Evolutionary conservation across 2,329 filamentous ascomycete genomes (phyloP), one percentile per base, ranked within the genome.

Genomic region (Colletotrichum musae): DNA sequence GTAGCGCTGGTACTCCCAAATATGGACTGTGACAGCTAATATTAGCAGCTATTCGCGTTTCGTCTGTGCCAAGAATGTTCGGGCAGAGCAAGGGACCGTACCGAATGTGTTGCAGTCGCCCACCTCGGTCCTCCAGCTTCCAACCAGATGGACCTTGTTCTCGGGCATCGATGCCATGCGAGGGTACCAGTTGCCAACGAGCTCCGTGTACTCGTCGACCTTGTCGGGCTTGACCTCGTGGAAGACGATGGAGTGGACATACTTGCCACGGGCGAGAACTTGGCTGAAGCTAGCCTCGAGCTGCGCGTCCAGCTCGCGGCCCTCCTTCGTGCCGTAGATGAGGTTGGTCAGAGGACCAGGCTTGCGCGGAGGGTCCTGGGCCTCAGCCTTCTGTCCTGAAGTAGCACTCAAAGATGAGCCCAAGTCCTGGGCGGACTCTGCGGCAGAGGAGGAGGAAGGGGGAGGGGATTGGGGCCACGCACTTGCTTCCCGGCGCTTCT

Each of bases 1-100:
- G 83, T 98, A 99, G 76, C 95, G 92, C 82, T 98, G 95, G 81
- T 99, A 99, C 82, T 99, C 96, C 96, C 96, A 99, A 77, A 99
- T 99, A 80, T 99, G 96, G 58, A 99, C 96, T 98, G 75, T 60
- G 52, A 18, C 16, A 18, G n/a, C 64, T 58, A 70, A 53, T 54
- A 47, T 70, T 53, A 68, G 64, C 50, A 62, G 47, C 24, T 50
- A 13, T 62, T 43, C 41, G 10, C 13, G 56, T 65, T 65, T 57
- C 56, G 50, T n/a, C 51, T 15, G n/a, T n/a, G 36, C 56, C n/a
- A 57, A 50, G 60, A 51, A 21, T 52, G n/a, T 32, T 6, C 45
- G 50, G 52, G 32, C 15, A 18, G 32, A 36, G 36, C 28, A 18
- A 61, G 9, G 32, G 10, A 53, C 80, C 89, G 71, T 88, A 97